A percentile compares a stretch with the other conserved stretches of the same genome.
Evolutionary conservation across 2,329 filamentous ascomycete species (phyloP).

Genomic region (Ophiostoma montium): DNA sequence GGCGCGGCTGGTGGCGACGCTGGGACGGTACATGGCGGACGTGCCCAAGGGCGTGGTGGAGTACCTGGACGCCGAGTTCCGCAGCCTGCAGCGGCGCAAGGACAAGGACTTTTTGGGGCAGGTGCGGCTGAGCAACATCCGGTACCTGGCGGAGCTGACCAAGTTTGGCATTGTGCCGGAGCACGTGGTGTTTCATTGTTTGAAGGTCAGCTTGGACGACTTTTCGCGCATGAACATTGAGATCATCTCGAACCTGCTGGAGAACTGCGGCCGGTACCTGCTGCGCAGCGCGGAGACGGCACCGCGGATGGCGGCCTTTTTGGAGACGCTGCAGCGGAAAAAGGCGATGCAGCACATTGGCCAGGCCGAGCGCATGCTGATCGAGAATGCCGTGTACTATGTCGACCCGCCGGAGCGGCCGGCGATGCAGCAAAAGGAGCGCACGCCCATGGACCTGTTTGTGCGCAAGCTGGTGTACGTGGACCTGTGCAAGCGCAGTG

Average conservation of each 20-base stretch:
- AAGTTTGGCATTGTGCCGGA: conserved; percentile 98
- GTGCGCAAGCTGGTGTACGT: conserved; percentile 85
- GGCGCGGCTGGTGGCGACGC: conserved; percentile 81
- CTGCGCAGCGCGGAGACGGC: conserved; percentile 85
- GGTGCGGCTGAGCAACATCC: conserved; percentile 83
- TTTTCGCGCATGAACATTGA: conserved; percentile 99
- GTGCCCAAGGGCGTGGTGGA: conserved; percentile 83
- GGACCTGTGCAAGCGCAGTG: conserved; percentile 86
- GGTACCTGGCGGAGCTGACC: conserved; percentile 93
- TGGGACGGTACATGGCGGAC: conserved; percentile 88
- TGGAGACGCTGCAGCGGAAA: conserved; percentile 91
- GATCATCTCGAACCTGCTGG: conserved; percentile 88
- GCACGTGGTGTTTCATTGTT: conserved; percentile 95
- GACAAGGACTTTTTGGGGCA: conserved; percentile 95
- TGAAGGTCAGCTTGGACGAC: conserved; percentile 94
- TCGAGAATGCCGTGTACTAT: conserved; percentile 96
- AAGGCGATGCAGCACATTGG: conserved; percentile 91
- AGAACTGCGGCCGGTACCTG: conserved; percentile 91
- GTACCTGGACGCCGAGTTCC: conserved; percentile 91
- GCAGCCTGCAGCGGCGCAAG: conserved; percentile 89
- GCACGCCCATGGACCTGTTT: conserved; percentile 84
- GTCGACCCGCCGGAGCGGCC: conserved; percentile 89
- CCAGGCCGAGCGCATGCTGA: conserved; percentile 92
- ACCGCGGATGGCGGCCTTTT: conserved; percentile 82
- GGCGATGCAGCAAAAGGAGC: conserved; percentile 91